These are phyloP conservation scores for Aegilops umbellulata DNA, from an alignment of 176 grass and related monocot genomes.

Conservation along the genomic window DNA sequence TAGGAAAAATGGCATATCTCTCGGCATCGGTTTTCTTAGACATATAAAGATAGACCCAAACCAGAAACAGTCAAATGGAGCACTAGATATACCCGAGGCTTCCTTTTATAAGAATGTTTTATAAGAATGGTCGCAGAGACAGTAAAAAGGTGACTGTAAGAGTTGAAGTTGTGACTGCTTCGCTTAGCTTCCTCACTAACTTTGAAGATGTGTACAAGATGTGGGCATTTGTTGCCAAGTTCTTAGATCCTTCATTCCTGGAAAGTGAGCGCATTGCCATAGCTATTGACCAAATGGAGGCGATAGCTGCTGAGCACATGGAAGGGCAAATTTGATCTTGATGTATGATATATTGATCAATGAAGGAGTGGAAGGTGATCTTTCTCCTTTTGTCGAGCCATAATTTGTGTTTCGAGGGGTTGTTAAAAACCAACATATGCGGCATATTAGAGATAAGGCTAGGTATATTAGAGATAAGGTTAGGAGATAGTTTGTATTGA, in stretches of 20 bases:
- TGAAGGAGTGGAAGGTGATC: conserved; percentile 40
- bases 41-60: conserved; percentile 74
- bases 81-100: conserved; percentile 44
- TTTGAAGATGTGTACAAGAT: conserved; percentile 99
- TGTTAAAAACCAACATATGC: no score
- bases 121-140: conserved; percentile 54
- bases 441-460: no score
- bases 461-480: no score
- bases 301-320: conserved; percentile 40
- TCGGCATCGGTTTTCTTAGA: conserved; percentile 91
- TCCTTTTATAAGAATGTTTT: conserved; percentile 57
- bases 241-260: conserved; percentile 73
- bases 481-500: no score
- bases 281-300: conserved; percentile 42
- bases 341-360: conserved; percentile 38
- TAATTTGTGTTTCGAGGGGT: conserved; percentile 37
- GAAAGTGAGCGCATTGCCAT: conserved; percentile 61
- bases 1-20: conserved; percentile 80
- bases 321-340: conserved; percentile 55
- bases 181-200: conserved; percentile 91
- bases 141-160: conserved; percentile 66
- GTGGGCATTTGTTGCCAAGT: conserved; percentile 98
- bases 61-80: conserved; percentile 60
- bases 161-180: conserved; percentile 95
- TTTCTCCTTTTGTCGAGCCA: conserved; percentile 43